Evolutionary conservation across 176 grass and related monocot species (phyloP).

Genomic region (Oryza coarctata): DNA sequence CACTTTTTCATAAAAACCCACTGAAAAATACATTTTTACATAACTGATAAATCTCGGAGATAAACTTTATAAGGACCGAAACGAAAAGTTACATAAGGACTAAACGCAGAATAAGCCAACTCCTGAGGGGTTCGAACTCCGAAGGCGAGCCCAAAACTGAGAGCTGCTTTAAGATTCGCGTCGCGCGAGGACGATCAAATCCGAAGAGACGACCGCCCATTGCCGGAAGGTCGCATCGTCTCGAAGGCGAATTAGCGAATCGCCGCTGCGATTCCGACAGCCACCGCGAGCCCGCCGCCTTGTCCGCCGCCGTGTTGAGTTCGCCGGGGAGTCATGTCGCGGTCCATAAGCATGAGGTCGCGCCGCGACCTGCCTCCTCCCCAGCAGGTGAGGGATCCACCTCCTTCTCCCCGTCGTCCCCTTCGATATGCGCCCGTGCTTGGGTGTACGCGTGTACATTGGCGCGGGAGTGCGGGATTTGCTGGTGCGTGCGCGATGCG

Average conservation of each 20-base stretch:
- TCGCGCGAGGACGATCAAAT: conserved; percentile 39
- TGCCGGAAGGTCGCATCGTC: background rate
- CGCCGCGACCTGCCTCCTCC: conserved; percentile 75
- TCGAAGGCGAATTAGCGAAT: background rate
- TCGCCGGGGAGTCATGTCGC: conserved; percentile 62
- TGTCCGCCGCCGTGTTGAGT: background rate
- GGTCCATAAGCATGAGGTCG: conserved; percentile 64
- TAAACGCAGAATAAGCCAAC: background rate
- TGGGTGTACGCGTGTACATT: background rate
- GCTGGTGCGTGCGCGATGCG: background rate
- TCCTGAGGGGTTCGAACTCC: background rate
- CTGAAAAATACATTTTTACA: no score
- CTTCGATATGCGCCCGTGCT: background rate
- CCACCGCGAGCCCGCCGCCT: background rate
- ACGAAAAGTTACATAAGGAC: background rate
- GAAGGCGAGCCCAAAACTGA: background rate
- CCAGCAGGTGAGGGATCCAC: conserved; percentile 54
- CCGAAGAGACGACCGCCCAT: background rate
- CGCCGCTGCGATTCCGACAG: conserved; percentile 37
- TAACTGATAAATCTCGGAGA: no score
- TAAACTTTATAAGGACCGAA: background rate
- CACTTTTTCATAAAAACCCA: background rate
- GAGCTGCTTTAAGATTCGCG: conserved; percentile 41
- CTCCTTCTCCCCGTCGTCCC: background rate
- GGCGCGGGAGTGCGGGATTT: background rate